Conservation (phyloP, 2,329 filamentous ascomycete species). For the Verticillium klebahnii region DNA sequence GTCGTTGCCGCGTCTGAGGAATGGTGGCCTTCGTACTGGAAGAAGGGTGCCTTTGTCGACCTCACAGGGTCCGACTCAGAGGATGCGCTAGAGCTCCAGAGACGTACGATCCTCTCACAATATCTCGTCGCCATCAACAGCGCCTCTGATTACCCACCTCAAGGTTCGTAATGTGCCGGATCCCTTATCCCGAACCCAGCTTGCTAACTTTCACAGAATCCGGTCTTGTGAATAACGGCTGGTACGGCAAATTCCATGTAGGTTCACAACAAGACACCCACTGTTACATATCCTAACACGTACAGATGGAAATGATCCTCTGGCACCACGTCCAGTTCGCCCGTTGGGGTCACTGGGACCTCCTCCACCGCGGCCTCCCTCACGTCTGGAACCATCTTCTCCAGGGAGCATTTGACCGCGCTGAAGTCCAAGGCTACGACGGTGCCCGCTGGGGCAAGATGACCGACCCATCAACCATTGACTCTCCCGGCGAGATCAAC, state of each 20-base stretch:
- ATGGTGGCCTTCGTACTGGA: slow-evolving; percentile 48
- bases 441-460: slow-evolving; percentile 39
- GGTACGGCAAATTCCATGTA: slow-evolving; percentile 52
- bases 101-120: slow-evolving; percentile 47
- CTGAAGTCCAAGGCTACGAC: slow-evolving; percentile 33
- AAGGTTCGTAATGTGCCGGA: slow-evolving; percentile 24
- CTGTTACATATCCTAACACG: too few relatives aligned
- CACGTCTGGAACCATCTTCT: slow-evolving; percentile 43
- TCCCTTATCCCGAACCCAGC: background rate
- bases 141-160: slow-evolving; percentile 41
- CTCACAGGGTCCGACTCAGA: slow-evolving; percentile 31
- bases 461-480: slow-evolving; percentile 42
- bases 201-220: slow-evolving; percentile 13
- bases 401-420: slow-evolving; percentile 28
- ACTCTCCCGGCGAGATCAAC: slow-evolving; percentile 57
- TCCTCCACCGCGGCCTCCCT: slow-evolving; percentile 40
- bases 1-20: slow-evolving; percentile 24
- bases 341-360: slow-evolving; percentile 41
- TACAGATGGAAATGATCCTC: slow-evolving; percentile 45
- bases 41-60: slow-evolving; percentile 46
- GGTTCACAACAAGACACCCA: slow-evolving; percentile 6
- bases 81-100: slow-evolving; percentile 44
- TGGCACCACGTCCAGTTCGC: slow-evolving; percentile 49
- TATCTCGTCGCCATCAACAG: slow-evolving; percentile 49
- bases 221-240: slow-evolving; percentile 46